Base-by-base conservation (phyloP, 768 basidiomycete genomes). In the Termitomyces sp. region DNA sequence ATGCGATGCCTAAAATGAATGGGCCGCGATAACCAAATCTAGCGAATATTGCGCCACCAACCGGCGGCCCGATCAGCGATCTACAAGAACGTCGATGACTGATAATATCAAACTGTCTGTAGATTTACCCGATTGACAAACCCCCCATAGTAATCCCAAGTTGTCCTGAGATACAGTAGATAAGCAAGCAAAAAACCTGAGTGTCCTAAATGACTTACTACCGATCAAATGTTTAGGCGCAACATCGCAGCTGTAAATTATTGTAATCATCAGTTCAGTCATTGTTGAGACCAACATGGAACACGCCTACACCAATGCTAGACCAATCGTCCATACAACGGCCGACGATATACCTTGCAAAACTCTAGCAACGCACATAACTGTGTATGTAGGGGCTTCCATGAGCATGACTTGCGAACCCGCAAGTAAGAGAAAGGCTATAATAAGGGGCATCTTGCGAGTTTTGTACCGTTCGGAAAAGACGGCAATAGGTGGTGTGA, bases 101-200 rank as follows among this genome's bases (percentile, higher is more conserved):
- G 46, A 60, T 41, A 10, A 53, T 26, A 60, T 39, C 46, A 44
- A 5, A 34, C 22, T 3, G 49, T 20, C 13, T 3, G 53, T 47
- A 3, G 14, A 22, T 53, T 58, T 57, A 83, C 82, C 85, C 85
- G 27, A 82, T 56, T 16, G 83, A 79, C 41, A 85, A 65, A 13
- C 85, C 84, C 7, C 74, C 71, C 78, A 86, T 84, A 4, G 83
- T 80, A 34, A 85, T 68, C 0, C 86, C 86, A 20, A 87, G 70
- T 63, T 87, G 85, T 57, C 76, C 85, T 81, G 26, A 34, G 9
- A 37, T 34, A 44, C 14, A 14, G 20, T 44, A 46, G 22, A 2
- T 43, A 13, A 41, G 18, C 31, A 12, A 24, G 18, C 2, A 32
- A 27, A 55, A 51, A 22, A 22, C 12, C 12, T 14, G 20, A n/a